These are phyloP conservation scores for Agrocybe praecox DNA, from an alignment of 768 basidiomycete species.

Conservation along the genomic window DNA sequence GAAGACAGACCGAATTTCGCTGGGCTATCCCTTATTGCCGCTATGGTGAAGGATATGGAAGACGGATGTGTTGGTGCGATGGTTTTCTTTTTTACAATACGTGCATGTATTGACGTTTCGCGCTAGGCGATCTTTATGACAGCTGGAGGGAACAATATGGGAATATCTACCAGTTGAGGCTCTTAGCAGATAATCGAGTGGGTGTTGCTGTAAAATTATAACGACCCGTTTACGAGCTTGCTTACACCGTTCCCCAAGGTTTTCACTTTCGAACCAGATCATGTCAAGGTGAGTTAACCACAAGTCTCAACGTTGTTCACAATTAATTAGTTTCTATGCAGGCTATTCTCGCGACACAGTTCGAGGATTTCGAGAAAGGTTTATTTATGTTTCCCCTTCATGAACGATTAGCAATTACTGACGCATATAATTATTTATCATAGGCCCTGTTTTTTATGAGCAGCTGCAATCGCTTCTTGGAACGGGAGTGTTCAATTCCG, in stretches of 20 bases:
- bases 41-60: conserved; percentile 8
- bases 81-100: background rate
- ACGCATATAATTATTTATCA: conserved; percentile 1
- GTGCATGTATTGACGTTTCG: background rate
- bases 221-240: conserved; percentile 12
- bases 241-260: conserved; percentile 26
- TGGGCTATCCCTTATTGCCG: conserved; percentile 10
- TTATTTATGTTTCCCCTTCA: background rate
- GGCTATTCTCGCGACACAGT: conserved; percentile 42
- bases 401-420: background rate
- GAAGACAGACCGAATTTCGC: conserved; percentile 13
- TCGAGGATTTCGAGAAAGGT: conserved; percentile 47
- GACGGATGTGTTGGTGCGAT: conserved; percentile 43
- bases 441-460: conserved; percentile 26
- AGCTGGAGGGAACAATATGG: conserved; percentile 33
- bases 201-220: conserved; percentile 14
- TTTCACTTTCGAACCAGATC: conserved; percentile 46
- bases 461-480: conserved; percentile 46
- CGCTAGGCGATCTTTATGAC: conserved; percentile 22
- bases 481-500: conserved; percentile 61
- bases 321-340: conserved; percentile 12
- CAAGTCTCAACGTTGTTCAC: background rate
- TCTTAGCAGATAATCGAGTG: conserved; percentile 40
- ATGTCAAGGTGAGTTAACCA: conserved; percentile 38
- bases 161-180: conserved; percentile 30